Base-by-base conservation (phyloP, 2,329 filamentous ascomycete species). In the Cladophialophora psammophila region DNA sequence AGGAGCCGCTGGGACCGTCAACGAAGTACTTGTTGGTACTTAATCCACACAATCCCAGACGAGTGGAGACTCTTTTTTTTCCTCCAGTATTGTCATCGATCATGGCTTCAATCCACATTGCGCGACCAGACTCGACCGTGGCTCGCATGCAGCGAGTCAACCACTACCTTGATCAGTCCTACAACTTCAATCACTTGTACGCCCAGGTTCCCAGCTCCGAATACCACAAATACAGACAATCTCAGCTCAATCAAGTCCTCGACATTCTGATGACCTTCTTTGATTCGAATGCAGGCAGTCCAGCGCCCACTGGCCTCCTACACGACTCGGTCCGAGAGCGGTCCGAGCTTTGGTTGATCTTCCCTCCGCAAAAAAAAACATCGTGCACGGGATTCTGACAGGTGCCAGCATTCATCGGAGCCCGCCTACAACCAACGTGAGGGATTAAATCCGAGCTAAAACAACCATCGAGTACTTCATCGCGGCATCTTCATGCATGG, bases 211-310 rank as follows among this genome's bases (percentile, higher is more conserved):
- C 60, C 20, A 56, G 50, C 35, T 36, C 52, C 31, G 34, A 53
- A 31, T 50, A 63, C 32, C 53, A 63, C 26, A 53, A 35, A 42
- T 26, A 13, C 31, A 54, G 45, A 34, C 53, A n/a, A 32, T 18
- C 42, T 9, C 40, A 52, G 35, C 32, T 64, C 10, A 32, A 58
- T 15, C 20, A 35, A n/a, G 40, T 31, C 12, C n/a, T 64, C n/a
- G 61, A 64, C 38, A 36, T 52, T 52, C 40, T 55, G 12, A 5
- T 63, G 50, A 34, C 36, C 7, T 15, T 63, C 13, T 63, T 63
- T 31, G 60, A 56, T 18, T 53, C 45, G 31, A 42, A n/a, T 31
- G 15, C 18, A 18, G 20, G 18, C 10, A 32, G 18, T 15, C 5
- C 59, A 10, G 32, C 45, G 36, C n/a, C 18, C 32, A 34, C 59